Evolutionary conservation across 768 basidiomycete species (phyloP), one percentile per base, ranked within the genome.

Genomic region (Punctularia strigosozonata): DNA sequence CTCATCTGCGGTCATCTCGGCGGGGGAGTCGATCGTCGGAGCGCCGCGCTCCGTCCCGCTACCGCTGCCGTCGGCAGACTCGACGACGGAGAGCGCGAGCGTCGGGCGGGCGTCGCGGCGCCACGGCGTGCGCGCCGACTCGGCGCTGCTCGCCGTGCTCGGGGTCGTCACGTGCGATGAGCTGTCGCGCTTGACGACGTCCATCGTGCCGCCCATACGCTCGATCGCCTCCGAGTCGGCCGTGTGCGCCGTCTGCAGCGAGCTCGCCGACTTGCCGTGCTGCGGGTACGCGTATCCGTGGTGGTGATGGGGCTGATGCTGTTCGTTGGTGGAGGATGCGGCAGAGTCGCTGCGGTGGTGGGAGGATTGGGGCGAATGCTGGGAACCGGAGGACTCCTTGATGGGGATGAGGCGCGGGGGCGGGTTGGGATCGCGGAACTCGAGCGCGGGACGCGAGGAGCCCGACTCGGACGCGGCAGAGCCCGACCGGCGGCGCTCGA

Each of bases 361-460:
- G n/a, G n/a, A n/a, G n/a, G n/a, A n/a, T 22, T 25, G 6, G 10
- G 22, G 14, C 5, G 31, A 38, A 25, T 20, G 42, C 12, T 48
- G 43, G 7, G 38, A 38, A 31, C 48, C 46, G 4, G 45, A 37
- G 24, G 35, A 19, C 54, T 82, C 74, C 40, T 74, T 69, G 38
- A 83, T 75, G 3, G 73, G 59, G 32, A 65, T 61, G 4, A 89
- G 64, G 10, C 65, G 65, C 0, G 87, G 87, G 3, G 74, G 73
- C 1, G 86, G 83, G 37, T 78, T 77, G 1, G 89, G 88, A 57
- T 92, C 88, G 17, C 83, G 72, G 50, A 90, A 73, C 17, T 85
- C 78, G 12, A 65, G 53, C 17, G 58, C 50, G 8, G 52, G 48
- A 40, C 58, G 21, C 6, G 37, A 15, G n/a, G 28, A 12, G 8